phyloP scores from a whole-genome alignment of 257 asterid species.

The Jacaranda copaia region DNA sequence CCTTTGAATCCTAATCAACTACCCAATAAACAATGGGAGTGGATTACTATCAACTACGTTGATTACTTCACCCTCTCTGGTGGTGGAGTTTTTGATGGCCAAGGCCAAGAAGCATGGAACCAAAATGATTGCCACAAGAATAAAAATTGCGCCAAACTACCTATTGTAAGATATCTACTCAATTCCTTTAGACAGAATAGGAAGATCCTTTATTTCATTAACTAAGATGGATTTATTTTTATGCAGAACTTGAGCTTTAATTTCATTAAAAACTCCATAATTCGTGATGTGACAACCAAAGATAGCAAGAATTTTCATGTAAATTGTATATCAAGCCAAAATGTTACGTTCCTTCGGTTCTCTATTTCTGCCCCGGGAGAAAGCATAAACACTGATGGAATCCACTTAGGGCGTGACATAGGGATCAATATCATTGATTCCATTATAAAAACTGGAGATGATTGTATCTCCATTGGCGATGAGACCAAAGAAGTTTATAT shows the following conservation, averaged over 20 bases:
- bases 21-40: conserved; percentile 36
- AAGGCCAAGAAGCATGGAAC: conserved; percentile 53
- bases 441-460: no score
- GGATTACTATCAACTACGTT: conserved; percentile 52
- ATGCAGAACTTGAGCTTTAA: conserved; percentile 53
- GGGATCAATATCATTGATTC: no score
- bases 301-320: no score
- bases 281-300: no score
- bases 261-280: conserved; percentile 39
- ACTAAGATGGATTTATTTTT: no score
- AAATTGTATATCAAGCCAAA: no score
- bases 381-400: no score
- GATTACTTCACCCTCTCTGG: conserved; percentile 50
- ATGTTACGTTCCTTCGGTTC: no score
- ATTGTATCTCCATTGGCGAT: conserved; percentile 48
- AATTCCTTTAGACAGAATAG: not conserved
- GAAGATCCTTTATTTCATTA: no score
- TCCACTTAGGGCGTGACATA: no score
- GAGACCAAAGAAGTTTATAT: conserved; percentile 34
- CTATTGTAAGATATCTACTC: conserved; percentile 33
- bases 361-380: no score
- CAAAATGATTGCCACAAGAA: conserved; percentile 50
- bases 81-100: conserved; percentile 55
- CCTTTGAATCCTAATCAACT: conserved; percentile 15
- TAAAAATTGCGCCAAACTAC: conserved; percentile 39